These are phyloP conservation scores for Lonicera japonica DNA, from an alignment of 129 eudicot genomes.

Conservation along the genomic window DNA sequence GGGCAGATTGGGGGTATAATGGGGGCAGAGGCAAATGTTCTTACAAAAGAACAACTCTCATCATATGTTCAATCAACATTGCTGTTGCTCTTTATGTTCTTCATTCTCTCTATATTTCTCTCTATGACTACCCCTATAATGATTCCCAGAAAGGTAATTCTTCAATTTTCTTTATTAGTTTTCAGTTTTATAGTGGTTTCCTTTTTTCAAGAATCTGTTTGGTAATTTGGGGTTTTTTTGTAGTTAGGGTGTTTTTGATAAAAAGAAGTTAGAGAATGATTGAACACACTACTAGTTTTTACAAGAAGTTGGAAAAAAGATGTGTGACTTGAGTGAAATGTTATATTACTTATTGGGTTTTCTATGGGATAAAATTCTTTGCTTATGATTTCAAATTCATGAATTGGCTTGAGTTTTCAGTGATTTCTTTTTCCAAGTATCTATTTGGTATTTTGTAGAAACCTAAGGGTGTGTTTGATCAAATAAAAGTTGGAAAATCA, in stretches of 20 bases:
- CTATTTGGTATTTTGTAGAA: too few species aligned
- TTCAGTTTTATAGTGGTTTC: not conserved
- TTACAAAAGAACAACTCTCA: conserved; percentile 65
- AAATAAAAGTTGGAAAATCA: too few species aligned
- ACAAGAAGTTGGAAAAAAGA: too few species aligned
- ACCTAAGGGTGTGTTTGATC: too few species aligned
- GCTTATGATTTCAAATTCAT: too few species aligned
- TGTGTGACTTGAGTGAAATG: too few species aligned
- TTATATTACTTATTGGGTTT: too few species aligned
- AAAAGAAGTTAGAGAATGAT: too few species aligned
- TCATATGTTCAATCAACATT: conserved; percentile 75
- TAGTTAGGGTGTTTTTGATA: not conserved
- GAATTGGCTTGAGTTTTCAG: too few species aligned
- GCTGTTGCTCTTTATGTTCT: conserved; percentile 77
- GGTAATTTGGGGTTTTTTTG: not conserved
- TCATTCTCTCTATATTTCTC: conserved; percentile 57
- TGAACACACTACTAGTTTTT: too few species aligned
- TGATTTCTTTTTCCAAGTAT: too few species aligned
- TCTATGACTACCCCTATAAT: conserved; percentile 52
- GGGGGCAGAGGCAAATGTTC: conserved; percentile 60
- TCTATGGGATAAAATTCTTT: too few species aligned
- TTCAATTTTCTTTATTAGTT: not conserved
- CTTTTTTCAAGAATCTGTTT: not conserved
- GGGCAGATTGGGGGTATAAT: conserved; percentile 52
- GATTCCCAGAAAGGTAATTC: conserved; percentile 44